phyloP scores from a whole-genome alignment of 2,329 filamentous ascomycete species.

The Pseudogymnoascus sp. region DNA sequence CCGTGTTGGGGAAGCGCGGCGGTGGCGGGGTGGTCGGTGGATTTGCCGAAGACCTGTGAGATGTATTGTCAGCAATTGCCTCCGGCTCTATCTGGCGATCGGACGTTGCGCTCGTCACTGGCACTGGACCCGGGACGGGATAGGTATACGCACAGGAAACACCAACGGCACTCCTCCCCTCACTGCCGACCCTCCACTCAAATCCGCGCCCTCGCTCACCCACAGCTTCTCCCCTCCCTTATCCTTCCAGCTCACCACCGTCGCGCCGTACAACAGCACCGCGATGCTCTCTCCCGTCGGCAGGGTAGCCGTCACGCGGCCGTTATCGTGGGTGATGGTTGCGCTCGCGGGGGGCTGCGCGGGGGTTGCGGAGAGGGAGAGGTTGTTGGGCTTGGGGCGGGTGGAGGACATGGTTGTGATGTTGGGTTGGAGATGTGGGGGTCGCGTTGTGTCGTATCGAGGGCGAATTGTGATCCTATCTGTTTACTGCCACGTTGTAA shows the following conservation, averaged over 20 bases:
- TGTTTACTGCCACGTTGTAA: not conserved
- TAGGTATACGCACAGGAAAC: constrained; percentile 63
- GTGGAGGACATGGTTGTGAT: not conserved
- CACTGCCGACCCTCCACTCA: constrained; percentile 85
- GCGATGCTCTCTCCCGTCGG: constrained; percentile 82
- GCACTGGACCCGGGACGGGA: not conserved
- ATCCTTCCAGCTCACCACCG: constrained; percentile 88
- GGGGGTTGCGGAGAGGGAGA: constrained; percentile 62
- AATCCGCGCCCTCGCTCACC: constrained; percentile 68
- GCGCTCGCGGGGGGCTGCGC: constrained; percentile 68
- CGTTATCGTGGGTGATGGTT: constrained; percentile 62
- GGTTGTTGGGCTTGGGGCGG: not conserved
- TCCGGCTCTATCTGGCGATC: too few relatives aligned
- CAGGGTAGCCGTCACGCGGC: constrained; percentile 68
- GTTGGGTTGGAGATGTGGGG: not conserved
- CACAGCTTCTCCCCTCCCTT: constrained; percentile 76
- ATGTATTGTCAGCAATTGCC: not conserved
- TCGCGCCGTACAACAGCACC: constrained; percentile 84
- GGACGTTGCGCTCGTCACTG: too few relatives aligned
- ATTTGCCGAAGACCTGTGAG: constrained; percentile 72
- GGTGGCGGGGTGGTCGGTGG: constrained; percentile 69
- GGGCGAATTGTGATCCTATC: not conserved
- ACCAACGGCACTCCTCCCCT: constrained; percentile 87
- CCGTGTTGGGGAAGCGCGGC: constrained; percentile 82
- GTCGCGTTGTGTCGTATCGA: not conserved